phyloP scores from a whole-genome alignment of 805 yeast genomes.

The Lipomyces kockii region DNA sequence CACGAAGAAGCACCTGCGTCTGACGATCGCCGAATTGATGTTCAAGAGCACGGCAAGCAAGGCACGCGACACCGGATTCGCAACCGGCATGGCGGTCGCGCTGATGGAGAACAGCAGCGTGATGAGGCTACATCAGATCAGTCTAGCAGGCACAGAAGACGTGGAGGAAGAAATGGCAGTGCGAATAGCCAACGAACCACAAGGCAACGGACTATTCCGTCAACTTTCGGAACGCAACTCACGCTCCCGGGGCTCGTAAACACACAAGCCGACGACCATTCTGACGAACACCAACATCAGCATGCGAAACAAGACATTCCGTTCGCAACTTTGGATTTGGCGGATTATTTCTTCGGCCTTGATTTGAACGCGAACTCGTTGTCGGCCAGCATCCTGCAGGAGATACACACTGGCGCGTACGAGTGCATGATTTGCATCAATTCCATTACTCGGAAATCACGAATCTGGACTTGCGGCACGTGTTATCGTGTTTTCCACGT shows the following conservation, averaged over 20 bases:
- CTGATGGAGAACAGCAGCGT: background rate
- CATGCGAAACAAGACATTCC: background rate
- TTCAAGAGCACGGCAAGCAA: background rate
- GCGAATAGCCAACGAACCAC: background rate
- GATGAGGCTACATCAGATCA: background rate
- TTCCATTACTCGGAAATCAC: constrained; percentile 67
- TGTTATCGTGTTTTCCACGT: constrained; percentile 87
- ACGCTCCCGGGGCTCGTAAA: background rate
- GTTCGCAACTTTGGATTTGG: constrained; percentile 20
- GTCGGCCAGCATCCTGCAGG: constrained; percentile 27
- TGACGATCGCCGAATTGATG: background rate
- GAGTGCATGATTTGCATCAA: constrained; percentile 88
- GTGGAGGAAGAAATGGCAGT: background rate
- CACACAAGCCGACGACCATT: background rate
- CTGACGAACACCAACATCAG: background rate
- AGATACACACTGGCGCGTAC: constrained; percentile 43
- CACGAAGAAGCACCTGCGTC: background rate
- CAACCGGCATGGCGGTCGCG: background rate
- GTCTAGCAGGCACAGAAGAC: background rate
- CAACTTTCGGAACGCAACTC: constrained; percentile 43
- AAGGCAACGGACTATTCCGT: background rate
- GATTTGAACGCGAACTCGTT: constrained; percentile 20
- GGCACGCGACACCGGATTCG: background rate
- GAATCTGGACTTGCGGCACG: constrained; percentile 75
- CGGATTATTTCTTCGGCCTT: constrained; percentile 22